Percentiles rank a stretch among this genome's conserved stretches.
Evolutionary conservation across 1,284 basidiomycete genomes (phyloP).

Genomic region (Marasmius sp.): DNA sequence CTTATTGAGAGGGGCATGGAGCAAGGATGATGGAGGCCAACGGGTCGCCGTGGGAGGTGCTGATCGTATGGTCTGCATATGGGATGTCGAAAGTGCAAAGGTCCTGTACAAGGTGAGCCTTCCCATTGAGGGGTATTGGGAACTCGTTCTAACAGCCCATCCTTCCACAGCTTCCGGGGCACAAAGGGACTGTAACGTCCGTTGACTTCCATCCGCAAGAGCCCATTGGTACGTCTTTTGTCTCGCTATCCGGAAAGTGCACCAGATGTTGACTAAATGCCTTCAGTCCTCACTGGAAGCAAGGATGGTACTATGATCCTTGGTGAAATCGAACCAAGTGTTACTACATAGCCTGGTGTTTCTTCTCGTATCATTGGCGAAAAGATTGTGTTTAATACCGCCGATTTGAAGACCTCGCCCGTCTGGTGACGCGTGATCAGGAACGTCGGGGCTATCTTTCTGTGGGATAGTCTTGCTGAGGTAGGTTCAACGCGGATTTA

Average conservation of each 20-base stretch:
- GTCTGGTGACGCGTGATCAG: too few species aligned
- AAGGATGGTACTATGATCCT: constrained; percentile 89
- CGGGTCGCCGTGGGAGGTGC: constrained; percentile 80
- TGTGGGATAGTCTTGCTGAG: too few species aligned
- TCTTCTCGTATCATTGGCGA: too few species aligned
- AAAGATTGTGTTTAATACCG: too few species aligned
- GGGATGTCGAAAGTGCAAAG: constrained; percentile 87
- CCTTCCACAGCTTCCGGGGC: constrained; percentile 73
- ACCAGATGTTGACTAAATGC: constrained; percentile 10
- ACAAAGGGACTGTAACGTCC: constrained; percentile 89
- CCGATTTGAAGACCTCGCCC: too few species aligned
- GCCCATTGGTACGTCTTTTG: constrained; percentile 71
- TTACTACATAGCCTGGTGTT: constrained; percentile 23
- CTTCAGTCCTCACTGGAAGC: constrained; percentile 77
- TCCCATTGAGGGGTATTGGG: background rate
- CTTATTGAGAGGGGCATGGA: constrained; percentile 81
- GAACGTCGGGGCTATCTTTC: too few species aligned
- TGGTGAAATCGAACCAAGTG: constrained; percentile 77
- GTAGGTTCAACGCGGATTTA: too few species aligned
- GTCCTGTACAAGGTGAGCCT: constrained; percentile 76
- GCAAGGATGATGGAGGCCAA: constrained; percentile 69
- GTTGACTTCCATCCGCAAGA: constrained; percentile 93
- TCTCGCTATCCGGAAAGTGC: background rate
- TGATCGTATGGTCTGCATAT: constrained; percentile 86
- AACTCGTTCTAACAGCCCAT: constrained; percentile 6